phyloP scores from a whole-genome alignment of 306 rosid genomes.

The Medicago ruthenica region DNA sequence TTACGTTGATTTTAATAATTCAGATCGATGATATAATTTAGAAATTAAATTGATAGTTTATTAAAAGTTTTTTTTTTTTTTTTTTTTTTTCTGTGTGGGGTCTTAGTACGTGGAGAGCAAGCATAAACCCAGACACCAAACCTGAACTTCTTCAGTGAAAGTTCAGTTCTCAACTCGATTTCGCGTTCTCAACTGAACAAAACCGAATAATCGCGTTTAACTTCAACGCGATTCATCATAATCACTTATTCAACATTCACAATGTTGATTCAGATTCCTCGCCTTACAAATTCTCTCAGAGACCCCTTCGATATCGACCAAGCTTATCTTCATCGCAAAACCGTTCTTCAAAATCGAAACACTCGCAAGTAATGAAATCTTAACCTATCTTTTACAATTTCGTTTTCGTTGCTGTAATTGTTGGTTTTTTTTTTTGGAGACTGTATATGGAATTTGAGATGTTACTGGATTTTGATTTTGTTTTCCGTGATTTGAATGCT shows the following conservation, averaged over 20 bases:
- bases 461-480: conserved; percentile 19
- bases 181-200: neutral
- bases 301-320: conserved; percentile 56
- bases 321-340: conserved; percentile 57
- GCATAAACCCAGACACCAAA: neutral
- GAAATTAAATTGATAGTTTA: too few relatives aligned
- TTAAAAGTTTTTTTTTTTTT: too few relatives aligned
- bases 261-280: conserved; percentile 63
- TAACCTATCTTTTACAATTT: neutral
- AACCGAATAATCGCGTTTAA: neutral
- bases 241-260: neutral
- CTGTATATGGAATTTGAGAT: neutral
- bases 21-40: too few relatives aligned
- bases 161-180: neutral
- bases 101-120: conserved; percentile 21
- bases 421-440: neutral
- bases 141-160: neutral
- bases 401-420: neutral
- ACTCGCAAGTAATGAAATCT: conserved; percentile 45
- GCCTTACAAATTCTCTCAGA: conserved; percentile 58
- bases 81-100: too few relatives aligned
- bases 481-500: conserved; percentile 19
- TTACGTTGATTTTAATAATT: too few relatives aligned
- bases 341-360: conserved; percentile 43
- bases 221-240: neutral